These are phyloP conservation scores for Colletotrichum liaoningense DNA, from an alignment of 2,329 filamentous ascomycete genomes.

Conservation along the genomic window DNA sequence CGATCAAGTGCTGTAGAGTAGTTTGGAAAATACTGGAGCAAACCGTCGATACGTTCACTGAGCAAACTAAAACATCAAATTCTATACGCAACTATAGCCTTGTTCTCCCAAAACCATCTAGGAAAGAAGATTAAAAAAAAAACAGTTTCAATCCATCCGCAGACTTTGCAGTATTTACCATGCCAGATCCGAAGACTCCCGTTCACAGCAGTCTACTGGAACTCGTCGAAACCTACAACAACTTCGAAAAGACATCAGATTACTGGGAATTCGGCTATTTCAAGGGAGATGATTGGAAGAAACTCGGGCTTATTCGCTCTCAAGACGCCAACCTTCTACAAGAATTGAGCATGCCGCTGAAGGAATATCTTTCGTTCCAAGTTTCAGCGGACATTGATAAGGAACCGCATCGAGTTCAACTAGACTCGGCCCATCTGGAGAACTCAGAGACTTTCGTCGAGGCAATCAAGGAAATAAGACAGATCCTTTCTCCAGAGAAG, in stretches of 20 bases:
- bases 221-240: not conserved
- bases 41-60: not conserved
- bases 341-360: too few species aligned
- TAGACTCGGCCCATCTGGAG: too few species aligned
- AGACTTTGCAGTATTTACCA: rapidly evolving
- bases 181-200: not conserved
- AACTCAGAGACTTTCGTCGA: too few species aligned
- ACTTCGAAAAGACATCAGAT: not conserved
- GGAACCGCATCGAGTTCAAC: too few species aligned
- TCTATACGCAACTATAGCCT: not conserved
- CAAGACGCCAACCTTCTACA: too few species aligned
- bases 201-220: not conserved
- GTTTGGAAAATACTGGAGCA: not conserved
- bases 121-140: not conserved
- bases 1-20: not conserved
- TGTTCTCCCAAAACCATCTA: rapidly evolving
- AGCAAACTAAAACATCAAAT: not conserved
- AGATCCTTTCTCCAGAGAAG: too few species aligned
- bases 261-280: too few species aligned
- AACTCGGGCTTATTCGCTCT: too few species aligned
- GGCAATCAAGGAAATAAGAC: too few species aligned
- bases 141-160: not conserved
- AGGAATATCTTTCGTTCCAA: too few species aligned
- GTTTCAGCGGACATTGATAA: too few species aligned
- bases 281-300: too few species aligned